Evolutionary conservation across 768 basidiomycete species (phyloP).

Genomic region (Hydnomerulius pinastri): DNA sequence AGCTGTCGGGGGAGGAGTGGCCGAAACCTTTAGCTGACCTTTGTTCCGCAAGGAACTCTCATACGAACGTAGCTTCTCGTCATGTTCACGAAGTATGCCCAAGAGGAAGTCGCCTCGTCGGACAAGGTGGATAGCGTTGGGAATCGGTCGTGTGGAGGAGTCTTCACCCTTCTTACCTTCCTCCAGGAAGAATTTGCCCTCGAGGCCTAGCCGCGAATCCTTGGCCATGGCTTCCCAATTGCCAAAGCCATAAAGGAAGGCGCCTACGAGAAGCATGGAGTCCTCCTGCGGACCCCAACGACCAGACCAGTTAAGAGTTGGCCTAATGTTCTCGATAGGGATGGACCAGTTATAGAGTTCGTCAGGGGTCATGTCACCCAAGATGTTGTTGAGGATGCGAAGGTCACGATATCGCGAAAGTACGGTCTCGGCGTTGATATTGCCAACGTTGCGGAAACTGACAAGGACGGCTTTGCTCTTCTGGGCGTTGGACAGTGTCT

Average conservation of each 20-base stretch:
- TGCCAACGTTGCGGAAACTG: conserved; percentile 83
- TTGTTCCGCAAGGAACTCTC: conserved; percentile 76
- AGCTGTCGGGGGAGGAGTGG: conserved; percentile 74
- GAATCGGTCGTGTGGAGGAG: conserved; percentile 81
- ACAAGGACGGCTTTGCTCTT: conserved; percentile 98
- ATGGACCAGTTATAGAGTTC: conserved; percentile 84
- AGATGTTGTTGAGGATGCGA: conserved; percentile 80
- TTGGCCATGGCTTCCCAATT: conserved; percentile 96
- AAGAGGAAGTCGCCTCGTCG: conserved; percentile 94
- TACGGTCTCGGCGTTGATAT: conserved; percentile 98
- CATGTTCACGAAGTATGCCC: conserved; percentile 79
- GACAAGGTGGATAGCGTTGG: conserved; percentile 97
- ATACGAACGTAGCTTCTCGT: conserved; percentile 88
- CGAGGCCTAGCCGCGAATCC: conserved; percentile 78
- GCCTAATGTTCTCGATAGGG: conserved; percentile 91
- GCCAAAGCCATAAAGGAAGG: conserved; percentile 91
- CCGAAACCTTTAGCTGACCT: conserved; percentile 69
- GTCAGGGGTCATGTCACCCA: conserved; percentile 58
- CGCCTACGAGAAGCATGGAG: conserved; percentile 91
- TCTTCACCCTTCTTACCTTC: conserved; percentile 96
- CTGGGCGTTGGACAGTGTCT: conserved; percentile 88
- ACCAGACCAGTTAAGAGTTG: conserved; percentile 95
- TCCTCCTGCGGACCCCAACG: conserved; percentile 93
- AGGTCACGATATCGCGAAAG: conserved; percentile 88
- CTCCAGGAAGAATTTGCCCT: conserved; percentile 96